These are phyloP conservation scores for Coemansia sp. DNA, from an alignment of 192 early-diverging fungal species.

Conservation along the genomic window DNA sequence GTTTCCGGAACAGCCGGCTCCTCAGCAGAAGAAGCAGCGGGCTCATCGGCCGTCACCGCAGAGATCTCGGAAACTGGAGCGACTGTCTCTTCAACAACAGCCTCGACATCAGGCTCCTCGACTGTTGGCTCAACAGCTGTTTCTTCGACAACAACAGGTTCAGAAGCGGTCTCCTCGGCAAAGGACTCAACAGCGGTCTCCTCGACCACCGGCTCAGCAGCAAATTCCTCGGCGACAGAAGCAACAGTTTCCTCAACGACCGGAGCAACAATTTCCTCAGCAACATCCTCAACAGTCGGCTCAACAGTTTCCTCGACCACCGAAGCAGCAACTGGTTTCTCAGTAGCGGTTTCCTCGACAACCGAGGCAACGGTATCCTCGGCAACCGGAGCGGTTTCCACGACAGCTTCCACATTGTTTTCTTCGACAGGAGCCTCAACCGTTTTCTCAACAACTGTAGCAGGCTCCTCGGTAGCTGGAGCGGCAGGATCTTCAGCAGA, in stretches of 20 bases:
- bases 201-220: background rate
- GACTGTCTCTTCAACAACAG: background rate
- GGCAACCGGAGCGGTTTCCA: background rate
- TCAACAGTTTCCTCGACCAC: background rate
- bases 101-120: constrained; percentile 9
- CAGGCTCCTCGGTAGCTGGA: background rate
- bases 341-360: background rate
- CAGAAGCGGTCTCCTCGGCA: constrained; percentile 1
- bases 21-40: background rate
- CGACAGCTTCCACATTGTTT: background rate
- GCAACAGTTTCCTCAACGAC: background rate
- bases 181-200: background rate
- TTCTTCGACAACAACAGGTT: constrained; percentile 1
- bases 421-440: background rate
- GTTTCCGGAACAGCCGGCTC: constrained; percentile 6
- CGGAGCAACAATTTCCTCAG: background rate
- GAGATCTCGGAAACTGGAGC: background rate
- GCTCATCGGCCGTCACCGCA: background rate
- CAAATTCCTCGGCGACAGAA: background rate
- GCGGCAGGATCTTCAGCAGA: background rate
- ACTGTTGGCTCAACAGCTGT: background rate
- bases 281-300: background rate
- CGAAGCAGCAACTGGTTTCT: background rate
- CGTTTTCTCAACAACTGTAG: background rate
- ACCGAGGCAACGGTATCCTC: background rate